phyloP scores from a whole-genome alignment of 2,329 filamentous ascomycete species.

The Talaromyces sp. region DNA sequence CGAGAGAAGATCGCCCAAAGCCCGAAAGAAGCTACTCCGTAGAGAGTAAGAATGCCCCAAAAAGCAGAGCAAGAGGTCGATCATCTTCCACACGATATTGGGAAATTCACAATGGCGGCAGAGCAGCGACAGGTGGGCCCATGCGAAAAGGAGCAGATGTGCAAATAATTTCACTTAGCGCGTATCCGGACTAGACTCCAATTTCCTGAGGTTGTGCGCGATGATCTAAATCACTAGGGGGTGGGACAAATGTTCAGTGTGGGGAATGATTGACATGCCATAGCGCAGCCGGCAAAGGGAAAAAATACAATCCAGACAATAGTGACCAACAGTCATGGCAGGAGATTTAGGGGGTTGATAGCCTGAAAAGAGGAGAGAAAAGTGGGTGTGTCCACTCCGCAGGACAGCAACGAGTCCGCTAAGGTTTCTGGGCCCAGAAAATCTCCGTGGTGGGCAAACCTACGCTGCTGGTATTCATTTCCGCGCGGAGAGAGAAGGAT shows the following conservation, averaged over 20 bases:
- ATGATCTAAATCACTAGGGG: constrained; percentile 6
- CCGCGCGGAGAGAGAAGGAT: not conserved
- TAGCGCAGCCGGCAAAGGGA: not conserved
- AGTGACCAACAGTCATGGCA: constrained; percentile 3
- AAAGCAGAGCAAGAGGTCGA: constrained; percentile 11
- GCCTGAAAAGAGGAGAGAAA: not conserved
- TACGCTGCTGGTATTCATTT: not conserved
- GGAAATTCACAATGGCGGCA: constrained; percentile 5
- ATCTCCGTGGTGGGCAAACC: not conserved
- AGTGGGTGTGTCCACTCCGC: constrained; percentile 1
- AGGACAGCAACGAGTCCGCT: not conserved
- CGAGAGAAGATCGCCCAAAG: not conserved
- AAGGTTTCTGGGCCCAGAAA: not conserved
- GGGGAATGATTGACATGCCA: constrained; percentile 14
- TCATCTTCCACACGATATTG: constrained; percentile 9
- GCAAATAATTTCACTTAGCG: constrained; percentile 18
- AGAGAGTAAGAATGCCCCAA: not conserved
- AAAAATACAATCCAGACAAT: not conserved
- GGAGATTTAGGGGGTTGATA: constrained; percentile 1
- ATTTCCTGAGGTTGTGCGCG: not conserved
- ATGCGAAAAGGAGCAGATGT: constrained; percentile 12
- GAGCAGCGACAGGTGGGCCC: not conserved
- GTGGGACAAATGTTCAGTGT: constrained; percentile 9
- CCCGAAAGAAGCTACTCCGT: not conserved
- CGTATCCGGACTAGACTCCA: not conserved